A percentile compares a stretch with the other conserved stretches of the same genome.
Conservation (phyloP, 1,284 basidiomycete species). For the Sanghuangporus baumii region DNA sequence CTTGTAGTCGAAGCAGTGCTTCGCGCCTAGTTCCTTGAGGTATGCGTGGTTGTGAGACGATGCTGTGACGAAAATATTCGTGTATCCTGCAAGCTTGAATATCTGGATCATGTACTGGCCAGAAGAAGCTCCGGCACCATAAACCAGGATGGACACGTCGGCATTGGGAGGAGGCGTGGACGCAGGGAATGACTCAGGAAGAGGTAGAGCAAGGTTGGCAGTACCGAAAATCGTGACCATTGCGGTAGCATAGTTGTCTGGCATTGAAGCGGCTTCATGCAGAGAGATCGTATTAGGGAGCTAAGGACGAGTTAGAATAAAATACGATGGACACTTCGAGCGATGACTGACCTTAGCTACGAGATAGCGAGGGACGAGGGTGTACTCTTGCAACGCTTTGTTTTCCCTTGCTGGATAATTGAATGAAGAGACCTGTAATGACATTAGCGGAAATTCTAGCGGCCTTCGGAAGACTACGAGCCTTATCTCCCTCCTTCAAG, state of each 20-base stretch:
- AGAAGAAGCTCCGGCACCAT: constrained; percentile 49
- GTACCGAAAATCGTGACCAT: constrained; percentile 42
- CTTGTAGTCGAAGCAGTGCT: constrained; percentile 45
- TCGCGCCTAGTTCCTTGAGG: constrained; percentile 44
- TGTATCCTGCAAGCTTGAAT: constrained; percentile 48
- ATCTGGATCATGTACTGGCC: constrained; percentile 53
- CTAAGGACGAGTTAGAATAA: constrained; percentile 17
- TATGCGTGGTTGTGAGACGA: constrained; percentile 42
- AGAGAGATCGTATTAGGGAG: constrained; percentile 37
- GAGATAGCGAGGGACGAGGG: constrained; percentile 29
- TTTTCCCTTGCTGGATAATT: constrained; percentile 25
- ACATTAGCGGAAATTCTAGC: not conserved
- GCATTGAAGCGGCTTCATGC: constrained; percentile 40
- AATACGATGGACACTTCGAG: not conserved
- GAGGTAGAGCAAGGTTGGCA: constrained; percentile 33
- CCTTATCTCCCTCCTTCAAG: constrained; percentile 40
- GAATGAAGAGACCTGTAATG: constrained; percentile 34
- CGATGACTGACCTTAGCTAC: constrained; percentile 35
- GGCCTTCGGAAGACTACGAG: constrained; percentile 20
- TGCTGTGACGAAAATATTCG: constrained; percentile 45
- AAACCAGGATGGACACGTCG: constrained; percentile 41
- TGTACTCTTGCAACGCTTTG: constrained; percentile 41
- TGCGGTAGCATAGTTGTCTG: constrained; percentile 46
- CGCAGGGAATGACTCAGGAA: constrained; percentile 35
- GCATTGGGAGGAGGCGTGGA: constrained; percentile 29